Base-by-base conservation (phyloP, 352 stramenopile genomes). In the Pythium aristosporum region DNA sequence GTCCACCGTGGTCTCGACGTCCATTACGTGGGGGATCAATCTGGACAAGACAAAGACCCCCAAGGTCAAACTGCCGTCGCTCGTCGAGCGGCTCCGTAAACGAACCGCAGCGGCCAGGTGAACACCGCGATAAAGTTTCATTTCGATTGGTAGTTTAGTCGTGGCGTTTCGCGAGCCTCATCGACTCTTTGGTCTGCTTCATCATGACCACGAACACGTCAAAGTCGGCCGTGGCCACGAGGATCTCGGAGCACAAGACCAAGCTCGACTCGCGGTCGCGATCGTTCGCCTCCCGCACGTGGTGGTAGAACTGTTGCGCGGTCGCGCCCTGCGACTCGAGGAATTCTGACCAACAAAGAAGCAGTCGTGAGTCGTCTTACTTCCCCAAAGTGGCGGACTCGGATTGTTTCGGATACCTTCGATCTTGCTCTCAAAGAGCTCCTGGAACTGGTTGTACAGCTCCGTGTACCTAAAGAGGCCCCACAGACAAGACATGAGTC, bases 131-230 rank as follows among this genome's bases (percentile, higher is more conserved):
- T 39, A 1, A 13, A 13, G 34, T 39, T 39, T 39, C 11, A 7
- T 11, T 4, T 39, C 3, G 25, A 30, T 30, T 30, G 25, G 25
- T 2, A 30, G 25, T 30, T 30, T 61, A 63, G 25, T 42, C 25
- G 23, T 66, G 46, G 49, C 54, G 62, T 55, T 91, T 88, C 18
- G 79, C 77, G 51, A 89, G 67, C 57, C 76, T 36, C 59, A 85
- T 69, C 0, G 82, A 77, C 57, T 92, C 77, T 62, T 89, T 92
- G 7, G 80, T 89, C 66, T 92, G 83, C 39, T 85, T 83, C 83
- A 92, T 92, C 83, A 92, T 92, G 52, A 90, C 42, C 30, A 92
- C 83, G 52, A 90, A 92, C 36, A 92, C 83, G 52, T 90, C 80
- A 63, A 92, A 90, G 69, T 92, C 83, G 13, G 77, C 80, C 11